A percentile compares a stretch with the other conserved stretches of the same genome.
Conservation (phyloP, 1,284 basidiomycete genomes). For the Retiboletus flavoniger region DNA sequence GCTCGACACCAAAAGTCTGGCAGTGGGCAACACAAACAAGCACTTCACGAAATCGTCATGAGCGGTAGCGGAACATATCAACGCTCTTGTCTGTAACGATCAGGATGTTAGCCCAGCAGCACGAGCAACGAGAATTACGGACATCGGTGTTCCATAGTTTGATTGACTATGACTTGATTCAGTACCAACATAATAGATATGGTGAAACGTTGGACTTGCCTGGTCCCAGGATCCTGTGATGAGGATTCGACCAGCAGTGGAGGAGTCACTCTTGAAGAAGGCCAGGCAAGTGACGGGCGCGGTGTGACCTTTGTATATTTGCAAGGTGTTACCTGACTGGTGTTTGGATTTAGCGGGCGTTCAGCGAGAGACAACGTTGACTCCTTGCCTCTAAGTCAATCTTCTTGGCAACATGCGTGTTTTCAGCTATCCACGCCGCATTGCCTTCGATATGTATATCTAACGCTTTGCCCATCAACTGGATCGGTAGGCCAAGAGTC, state of each 20-base stretch:
- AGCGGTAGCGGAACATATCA: conserved; percentile 71
- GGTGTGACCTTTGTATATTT: conserved; percentile 77
- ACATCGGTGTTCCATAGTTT: conserved; percentile 80
- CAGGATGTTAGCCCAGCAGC: conserved; percentile 2
- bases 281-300: conserved; percentile 84
- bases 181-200: conserved; percentile 1
- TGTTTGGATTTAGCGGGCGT: conserved; percentile 12
- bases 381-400: conserved; percentile 69
- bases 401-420: conserved; percentile 70
- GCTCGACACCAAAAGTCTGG: conserved; percentile 75
- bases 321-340: conserved; percentile 76
- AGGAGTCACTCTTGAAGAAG: conserved; percentile 49
- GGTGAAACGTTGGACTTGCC: conserved; percentile 37
- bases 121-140: conserved; percentile 22
- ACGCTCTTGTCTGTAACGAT: conserved; percentile 56
- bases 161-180: conserved; percentile 55
- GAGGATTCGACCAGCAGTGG: conserved; percentile 48
- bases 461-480: conserved; percentile 73
- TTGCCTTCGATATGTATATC: conserved; percentile 63
- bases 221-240: conserved; percentile 92
- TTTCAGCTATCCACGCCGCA: conserved; percentile 84
- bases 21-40: conserved; percentile 64
- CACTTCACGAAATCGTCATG: conserved; percentile 89
- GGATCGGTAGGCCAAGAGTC: conserved; percentile 72
- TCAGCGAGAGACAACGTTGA: conserved; percentile 3